These are phyloP conservation scores for Amanita polypyramis DNA, from an alignment of 768 basidiomycete genomes.

Conservation along the genomic window DNA sequence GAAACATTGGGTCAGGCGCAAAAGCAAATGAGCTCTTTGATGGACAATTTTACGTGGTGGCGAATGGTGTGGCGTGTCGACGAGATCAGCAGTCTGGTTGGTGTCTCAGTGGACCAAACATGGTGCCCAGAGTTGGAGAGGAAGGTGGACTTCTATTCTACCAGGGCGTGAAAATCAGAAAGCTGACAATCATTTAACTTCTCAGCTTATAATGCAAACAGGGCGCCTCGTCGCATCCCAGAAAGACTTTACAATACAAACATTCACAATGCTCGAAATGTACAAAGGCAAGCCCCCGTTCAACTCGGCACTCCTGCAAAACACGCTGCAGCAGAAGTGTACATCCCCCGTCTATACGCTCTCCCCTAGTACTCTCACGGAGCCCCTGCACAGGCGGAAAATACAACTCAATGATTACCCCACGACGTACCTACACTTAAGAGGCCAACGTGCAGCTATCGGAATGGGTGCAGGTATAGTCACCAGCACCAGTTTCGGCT, in stretches of 20 bases:
- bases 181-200: neutral
- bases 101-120: slow-evolving; percentile 23
- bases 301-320: slow-evolving; percentile 47
- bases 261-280: slow-evolving; percentile 1
- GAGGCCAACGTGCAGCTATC: slow-evolving; percentile 48
- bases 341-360: slow-evolving; percentile 36
- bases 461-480: slow-evolving; percentile 38
- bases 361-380: slow-evolving; percentile 32
- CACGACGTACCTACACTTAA: slow-evolving; percentile 49
- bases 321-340: slow-evolving; percentile 43
- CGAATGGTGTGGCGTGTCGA: slow-evolving; percentile 34
- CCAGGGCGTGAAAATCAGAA: neutral
- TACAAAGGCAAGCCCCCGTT: slow-evolving; percentile 24
- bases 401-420: slow-evolving; percentile 44
- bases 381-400: slow-evolving; percentile 41
- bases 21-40: slow-evolving; percentile 25
- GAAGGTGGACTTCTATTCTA: slow-evolving; percentile 24
- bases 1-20: slow-evolving; percentile 27
- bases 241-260: slow-evolving; percentile 19
- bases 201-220: slow-evolving; percentile 55
- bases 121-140: slow-evolving; percentile 42
- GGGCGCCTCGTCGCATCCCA: slow-evolving; percentile 46
- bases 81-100: slow-evolving; percentile 30
- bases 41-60: slow-evolving; percentile 38
- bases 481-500: slow-evolving; percentile 42